Evolutionary conservation across 179 eudicot species (phyloP), one percentile per base, ranked within the genome.

Genomic region (Silene coronaria): DNA sequence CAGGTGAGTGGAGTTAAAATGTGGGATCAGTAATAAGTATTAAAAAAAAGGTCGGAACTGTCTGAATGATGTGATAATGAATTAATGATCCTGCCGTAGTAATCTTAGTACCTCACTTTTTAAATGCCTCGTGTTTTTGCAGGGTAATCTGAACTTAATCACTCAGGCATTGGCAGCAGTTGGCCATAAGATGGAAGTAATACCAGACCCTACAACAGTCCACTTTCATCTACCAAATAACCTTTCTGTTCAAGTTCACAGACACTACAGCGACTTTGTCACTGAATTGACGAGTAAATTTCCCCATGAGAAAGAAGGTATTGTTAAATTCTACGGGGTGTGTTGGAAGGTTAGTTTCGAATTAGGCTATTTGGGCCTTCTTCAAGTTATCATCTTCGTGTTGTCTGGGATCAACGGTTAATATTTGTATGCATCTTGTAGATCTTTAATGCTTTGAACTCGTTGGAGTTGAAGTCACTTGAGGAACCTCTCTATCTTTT

Each of bases 401-500:
- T 74, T 77, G 14, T 59, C 59, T 62, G 32, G 26, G 7, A 19
- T 14, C 67, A 45, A 65, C 48, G 66, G 51, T 62, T 76, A 61
- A 63, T 73, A 71, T 27, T 69, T 75, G n/a, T 34, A 75, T 72
- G 27, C 65, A 62, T 85, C 76, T 58, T 75, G 70, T 81, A 96
- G 99, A 86, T 93, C 65, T 96, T 91, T 83, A 93, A 93, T 82
- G 90, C 99, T 55, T 82, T 96, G 90, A 96, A 93, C 84, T 87
- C 99, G 30, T 67, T 96, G 89, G 95, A 96, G 82, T 82, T 96
- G 85, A 96, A 96, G 83, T 96, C 97, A 58, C 96, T 96, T 71
- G 99, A 96, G 83, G 99, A 96, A 81, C 98, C 97, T n/a, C 88
- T 96, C 74, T 96, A 96, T 81, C 97, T 96, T 71, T 96, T 93